Conservation (phyloP, 257 asterid species). For the Solanum chiquidenum region DNA sequence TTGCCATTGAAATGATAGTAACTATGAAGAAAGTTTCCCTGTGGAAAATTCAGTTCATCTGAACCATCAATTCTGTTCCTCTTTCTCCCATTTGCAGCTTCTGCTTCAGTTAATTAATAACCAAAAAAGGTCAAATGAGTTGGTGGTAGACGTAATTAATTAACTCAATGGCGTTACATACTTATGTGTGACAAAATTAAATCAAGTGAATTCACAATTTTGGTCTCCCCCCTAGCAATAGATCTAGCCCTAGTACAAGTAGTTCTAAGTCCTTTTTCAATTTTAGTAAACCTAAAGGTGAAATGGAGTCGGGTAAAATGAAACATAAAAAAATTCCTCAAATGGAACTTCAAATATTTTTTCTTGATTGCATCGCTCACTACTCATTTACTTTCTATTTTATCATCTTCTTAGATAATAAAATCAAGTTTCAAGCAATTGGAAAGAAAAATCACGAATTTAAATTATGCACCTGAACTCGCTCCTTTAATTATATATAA, state of each 20-base stretch:
- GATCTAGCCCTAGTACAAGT: not conserved
- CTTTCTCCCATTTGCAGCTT: constrained; percentile 2
- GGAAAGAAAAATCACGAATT: not conserved
- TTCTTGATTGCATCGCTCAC: not conserved
- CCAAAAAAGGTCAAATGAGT: not conserved
- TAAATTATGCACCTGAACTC: not conserved
- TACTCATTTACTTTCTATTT: not conserved
- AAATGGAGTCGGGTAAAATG: not conserved
- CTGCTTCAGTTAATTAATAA: constrained; percentile 6
- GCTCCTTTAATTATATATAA: not conserved
- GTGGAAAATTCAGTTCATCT: not conserved
- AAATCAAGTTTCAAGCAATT: not conserved
- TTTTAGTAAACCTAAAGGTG: not conserved
- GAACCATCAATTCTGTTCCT: not conserved
- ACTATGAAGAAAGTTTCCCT: not conserved
- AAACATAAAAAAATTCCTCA: not conserved
- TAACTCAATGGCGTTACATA: not conserved
- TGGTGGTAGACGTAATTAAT: not conserved
- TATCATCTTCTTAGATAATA: not conserved
- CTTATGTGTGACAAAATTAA: not conserved
- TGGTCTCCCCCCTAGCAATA: not conserved
- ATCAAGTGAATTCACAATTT: not conserved
- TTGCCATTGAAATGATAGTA: not conserved
- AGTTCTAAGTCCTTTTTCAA: not conserved
- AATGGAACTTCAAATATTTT: not conserved